Conservation (phyloP, 176 grass and related monocot genomes). For the Elaeis guineensis region DNA sequence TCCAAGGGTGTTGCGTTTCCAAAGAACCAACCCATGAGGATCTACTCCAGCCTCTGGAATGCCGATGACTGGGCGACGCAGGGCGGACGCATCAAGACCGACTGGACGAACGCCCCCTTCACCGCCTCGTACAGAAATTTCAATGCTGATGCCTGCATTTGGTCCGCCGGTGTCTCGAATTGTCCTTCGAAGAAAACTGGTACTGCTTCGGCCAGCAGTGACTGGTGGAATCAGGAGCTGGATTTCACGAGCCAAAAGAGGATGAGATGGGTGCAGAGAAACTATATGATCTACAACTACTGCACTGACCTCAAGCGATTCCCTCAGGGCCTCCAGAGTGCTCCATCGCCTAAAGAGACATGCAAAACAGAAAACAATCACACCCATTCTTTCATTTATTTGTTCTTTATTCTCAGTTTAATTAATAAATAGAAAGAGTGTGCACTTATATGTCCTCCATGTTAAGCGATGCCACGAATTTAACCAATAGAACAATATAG, state of each 20-base stretch:
- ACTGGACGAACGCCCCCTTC: slow-evolving; percentile 16
- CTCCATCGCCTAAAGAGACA: background rate
- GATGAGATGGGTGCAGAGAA: slow-evolving; percentile 12
- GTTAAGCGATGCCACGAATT: no score
- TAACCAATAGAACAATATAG: no score
- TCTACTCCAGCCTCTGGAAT: slow-evolving; percentile 15
- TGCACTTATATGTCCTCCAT: no score
- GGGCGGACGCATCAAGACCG: slow-evolving; percentile 9
- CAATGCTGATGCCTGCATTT: background rate
- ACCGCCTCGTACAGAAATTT: background rate
- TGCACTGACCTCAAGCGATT: slow-evolving; percentile 7
- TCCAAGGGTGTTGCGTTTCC: background rate
- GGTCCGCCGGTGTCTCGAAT: background rate
- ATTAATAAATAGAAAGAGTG: no score
- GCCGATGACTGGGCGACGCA: slow-evolving; percentile 18
- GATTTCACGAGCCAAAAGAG: background rate
- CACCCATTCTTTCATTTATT: no score
- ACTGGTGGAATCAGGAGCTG: slow-evolving; percentile 1
- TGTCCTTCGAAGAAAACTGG: background rate
- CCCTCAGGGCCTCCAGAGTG: slow-evolving; percentile 2
- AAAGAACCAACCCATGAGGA: slow-evolving; percentile 7
- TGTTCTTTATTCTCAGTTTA: no score
- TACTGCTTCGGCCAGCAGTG: background rate
- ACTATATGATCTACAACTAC: slow-evolving; percentile 21
- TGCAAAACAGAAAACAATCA: no score